Evolutionary conservation across 1,284 basidiomycete species (phyloP).

Genomic region (Veloboletus limbatus): DNA sequence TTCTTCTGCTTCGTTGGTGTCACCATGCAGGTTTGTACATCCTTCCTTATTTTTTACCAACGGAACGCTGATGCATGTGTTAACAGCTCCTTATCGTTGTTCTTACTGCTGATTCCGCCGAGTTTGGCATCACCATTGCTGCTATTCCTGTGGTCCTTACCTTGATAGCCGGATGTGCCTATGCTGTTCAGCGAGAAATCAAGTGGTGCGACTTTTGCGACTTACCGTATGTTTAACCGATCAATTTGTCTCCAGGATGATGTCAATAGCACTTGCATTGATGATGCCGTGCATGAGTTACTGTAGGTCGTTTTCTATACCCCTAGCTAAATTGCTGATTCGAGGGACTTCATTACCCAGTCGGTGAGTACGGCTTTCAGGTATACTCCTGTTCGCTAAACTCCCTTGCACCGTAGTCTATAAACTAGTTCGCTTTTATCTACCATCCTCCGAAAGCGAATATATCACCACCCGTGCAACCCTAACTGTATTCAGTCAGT

Average conservation of each 20-base stretch:
- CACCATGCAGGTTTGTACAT: constrained; percentile 68
- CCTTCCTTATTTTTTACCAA: not conserved
- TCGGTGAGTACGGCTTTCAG: constrained; percentile 30
- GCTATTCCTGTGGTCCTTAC: constrained; percentile 78
- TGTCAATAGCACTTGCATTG: constrained; percentile 63
- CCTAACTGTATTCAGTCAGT: constrained; percentile 77
- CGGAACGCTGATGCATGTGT: not conserved
- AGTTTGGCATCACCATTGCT: constrained; percentile 77
- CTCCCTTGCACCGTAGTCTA: constrained; percentile 50
- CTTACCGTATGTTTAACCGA: not conserved
- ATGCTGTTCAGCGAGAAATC: constrained; percentile 75
- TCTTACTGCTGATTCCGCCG: constrained; percentile 55
- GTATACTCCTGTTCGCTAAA: constrained; percentile 3
- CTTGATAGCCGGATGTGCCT: constrained; percentile 61
- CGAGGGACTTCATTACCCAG: constrained; percentile 29
- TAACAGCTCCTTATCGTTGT: constrained; percentile 72
- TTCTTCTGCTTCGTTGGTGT: constrained; percentile 85
- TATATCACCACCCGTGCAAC: constrained; percentile 72
- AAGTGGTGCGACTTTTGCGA: constrained; percentile 53
- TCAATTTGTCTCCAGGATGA: constrained; percentile 43
- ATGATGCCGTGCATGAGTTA: constrained; percentile 76
- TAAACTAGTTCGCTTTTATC: constrained; percentile 77
- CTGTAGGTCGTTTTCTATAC: constrained; percentile 45
- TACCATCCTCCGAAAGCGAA: constrained; percentile 48
- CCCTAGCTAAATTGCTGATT: constrained; percentile 15